phyloP scores from a whole-genome alignment of 805 yeast genomes.

The Lachancea quebecensis region DNA sequence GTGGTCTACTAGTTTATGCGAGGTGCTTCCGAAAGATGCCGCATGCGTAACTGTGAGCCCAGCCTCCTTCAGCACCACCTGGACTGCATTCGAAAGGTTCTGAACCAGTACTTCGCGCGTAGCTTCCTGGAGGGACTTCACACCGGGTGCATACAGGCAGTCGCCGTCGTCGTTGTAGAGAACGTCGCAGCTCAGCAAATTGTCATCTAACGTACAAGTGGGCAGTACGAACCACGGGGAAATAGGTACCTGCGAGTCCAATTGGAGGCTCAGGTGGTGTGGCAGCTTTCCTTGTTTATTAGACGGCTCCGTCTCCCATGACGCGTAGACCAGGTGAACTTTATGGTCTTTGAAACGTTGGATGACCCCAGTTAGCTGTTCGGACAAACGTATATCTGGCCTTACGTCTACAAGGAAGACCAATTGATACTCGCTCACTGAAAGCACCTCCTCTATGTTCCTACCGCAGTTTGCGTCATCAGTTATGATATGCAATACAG shows the following conservation, averaged over 20 bases:
- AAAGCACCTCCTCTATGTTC: conserved; percentile 14
- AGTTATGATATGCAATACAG: conserved; percentile 22
- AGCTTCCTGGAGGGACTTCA: conserved; percentile 17
- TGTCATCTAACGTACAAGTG: conserved; percentile 22
- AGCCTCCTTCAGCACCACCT: conserved; percentile 17
- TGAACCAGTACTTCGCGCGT: conserved; percentile 24
- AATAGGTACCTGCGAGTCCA: not conserved
- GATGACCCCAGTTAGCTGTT: conserved; percentile 7
- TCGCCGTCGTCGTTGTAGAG: conserved; percentile 22
- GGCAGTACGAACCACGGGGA: conserved; percentile 23
- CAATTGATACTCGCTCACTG: conserved; percentile 9
- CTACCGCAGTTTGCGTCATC: conserved; percentile 16
- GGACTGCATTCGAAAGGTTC: conserved; percentile 23
- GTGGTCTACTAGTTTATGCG: conserved; percentile 15
- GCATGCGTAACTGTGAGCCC: conserved; percentile 22
- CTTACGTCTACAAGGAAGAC: conserved; percentile 26
- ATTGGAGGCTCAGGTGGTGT: conserved; percentile 16
- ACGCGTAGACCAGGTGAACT: conserved; percentile 1
- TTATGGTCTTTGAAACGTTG: not conserved
- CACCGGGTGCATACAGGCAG: conserved; percentile 21
- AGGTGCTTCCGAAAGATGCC: conserved; percentile 21
- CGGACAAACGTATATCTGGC: conserved; percentile 17
- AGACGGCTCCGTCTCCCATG: conserved; percentile 6
- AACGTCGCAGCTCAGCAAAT: conserved; percentile 19
- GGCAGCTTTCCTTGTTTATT: conserved; percentile 11